phyloP scores from a whole-genome alignment of 2,329 filamentous ascomycete genomes.

The Cordyceps cicadae region DNA sequence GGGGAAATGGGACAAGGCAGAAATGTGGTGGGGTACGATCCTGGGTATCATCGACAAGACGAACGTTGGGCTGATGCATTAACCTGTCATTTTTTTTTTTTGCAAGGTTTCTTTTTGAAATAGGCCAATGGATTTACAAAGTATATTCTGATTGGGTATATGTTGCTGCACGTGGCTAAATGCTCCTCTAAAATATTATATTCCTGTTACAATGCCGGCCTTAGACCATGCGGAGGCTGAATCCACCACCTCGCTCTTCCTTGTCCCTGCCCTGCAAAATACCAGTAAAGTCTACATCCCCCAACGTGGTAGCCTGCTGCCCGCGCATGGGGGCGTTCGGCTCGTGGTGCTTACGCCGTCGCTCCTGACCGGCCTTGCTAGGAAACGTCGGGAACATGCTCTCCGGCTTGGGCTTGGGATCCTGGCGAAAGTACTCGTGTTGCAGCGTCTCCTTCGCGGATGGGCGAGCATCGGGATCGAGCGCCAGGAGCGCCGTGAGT shows the following conservation, averaged over 20 bases:
- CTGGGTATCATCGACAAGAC: background rate
- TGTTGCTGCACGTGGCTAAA: background rate
- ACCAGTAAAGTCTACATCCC: slow-evolving; percentile 57
- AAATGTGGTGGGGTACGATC: slow-evolving; percentile 8
- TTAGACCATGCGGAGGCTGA: slow-evolving; percentile 53
- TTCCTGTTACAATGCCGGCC: background rate
- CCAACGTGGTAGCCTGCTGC: slow-evolving; percentile 49
- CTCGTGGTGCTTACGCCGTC: slow-evolving; percentile 56
- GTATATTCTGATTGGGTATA: background rate
- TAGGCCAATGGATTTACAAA: background rate
- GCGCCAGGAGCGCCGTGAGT: slow-evolving; percentile 58
- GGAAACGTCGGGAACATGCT: slow-evolving; percentile 97
- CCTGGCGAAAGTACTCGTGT: slow-evolving; percentile 80
- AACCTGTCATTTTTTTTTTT: background rate
- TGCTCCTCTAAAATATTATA: background rate
- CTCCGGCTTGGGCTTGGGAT: slow-evolving; percentile 81
- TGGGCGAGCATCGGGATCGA: slow-evolving; percentile 67
- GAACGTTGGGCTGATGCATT: background rate
- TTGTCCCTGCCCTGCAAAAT: slow-evolving; percentile 61
- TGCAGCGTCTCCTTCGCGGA: slow-evolving; percentile 64
- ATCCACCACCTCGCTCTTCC: slow-evolving; percentile 58
- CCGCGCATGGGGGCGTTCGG: slow-evolving; percentile 80
- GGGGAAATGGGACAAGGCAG: background rate
- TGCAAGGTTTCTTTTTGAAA: background rate
- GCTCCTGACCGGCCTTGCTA: slow-evolving; percentile 88